Evolutionary conservation across 78 protist genomes (phyloP), one percentile per base, ranked within the genome.

Genomic region (Planoprotostelium fungivorum): DNA sequence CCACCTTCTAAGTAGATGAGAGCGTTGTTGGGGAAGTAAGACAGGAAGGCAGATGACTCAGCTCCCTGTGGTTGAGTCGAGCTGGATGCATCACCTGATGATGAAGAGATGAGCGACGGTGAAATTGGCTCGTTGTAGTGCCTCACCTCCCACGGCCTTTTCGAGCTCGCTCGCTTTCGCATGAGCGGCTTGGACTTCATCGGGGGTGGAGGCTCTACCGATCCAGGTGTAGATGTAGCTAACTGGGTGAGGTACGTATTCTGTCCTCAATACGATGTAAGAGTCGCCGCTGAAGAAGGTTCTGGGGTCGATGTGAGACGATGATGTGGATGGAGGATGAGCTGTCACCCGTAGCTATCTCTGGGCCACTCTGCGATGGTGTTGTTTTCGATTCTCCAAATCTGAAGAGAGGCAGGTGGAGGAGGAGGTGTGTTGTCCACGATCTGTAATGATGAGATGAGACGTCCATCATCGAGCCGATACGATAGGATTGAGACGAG

Each of bases 161-260:
- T 96, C 98, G 36, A 96, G 94, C 91, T 96, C 98, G 35, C 92
- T 96, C 28, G 98, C 86, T 92, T 93, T 93, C 96, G 86, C 89
- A 36, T 96, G 96, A 0, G 97, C 97, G 34, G 91, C 88, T 35
- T 92, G 95, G 63, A 88, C 90, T 73, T 96, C 97, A 86, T 96
- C 97, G 35, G 9, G 83, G 35, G 95, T 63, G 87, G 96, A 86
- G 84, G 90, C 63, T 0, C 1, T 29, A 25, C 98, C 98, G 35
- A 95, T 86, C 97, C 97, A 97, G 84, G 89, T 95, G 94, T 89
- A 29, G 88, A 90, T 90, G 83, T 95, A 63, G 86, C 84, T 29
- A 29, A 37, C 38, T 31, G 90, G 36, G 36, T 63, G 25, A 63
- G 38, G 0, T 16, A 1, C 0, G 91, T 90, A 89, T 37, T 51